phyloP scores from a whole-genome alignment of 768 basidiomycete species.

The Mycena haematopus region DNA sequence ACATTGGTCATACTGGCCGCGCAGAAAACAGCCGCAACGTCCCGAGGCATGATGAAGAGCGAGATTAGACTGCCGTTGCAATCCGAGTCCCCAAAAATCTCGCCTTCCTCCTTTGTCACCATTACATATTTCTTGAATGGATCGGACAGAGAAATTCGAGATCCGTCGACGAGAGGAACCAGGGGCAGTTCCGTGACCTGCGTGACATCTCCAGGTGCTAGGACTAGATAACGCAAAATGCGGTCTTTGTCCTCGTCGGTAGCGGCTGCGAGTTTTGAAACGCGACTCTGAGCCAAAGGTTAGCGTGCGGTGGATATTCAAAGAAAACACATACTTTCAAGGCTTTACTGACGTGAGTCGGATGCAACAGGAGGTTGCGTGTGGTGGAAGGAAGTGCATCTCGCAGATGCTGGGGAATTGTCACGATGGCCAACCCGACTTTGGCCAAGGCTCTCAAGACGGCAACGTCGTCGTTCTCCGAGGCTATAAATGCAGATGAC shows the following conservation, averaged over 20 bases:
- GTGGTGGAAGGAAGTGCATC: background rate
- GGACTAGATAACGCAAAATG: constrained; percentile 29
- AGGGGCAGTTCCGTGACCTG: constrained; percentile 28
- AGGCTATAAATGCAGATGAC: constrained; percentile 23
- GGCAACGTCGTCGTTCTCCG: constrained; percentile 6
- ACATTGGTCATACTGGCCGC: constrained; percentile 13
- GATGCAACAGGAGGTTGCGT: constrained; percentile 1
- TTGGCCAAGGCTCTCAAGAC: constrained; percentile 17
- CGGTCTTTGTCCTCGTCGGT: constrained; percentile 18
- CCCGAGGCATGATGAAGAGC: constrained; percentile 13
- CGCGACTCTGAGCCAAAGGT: constrained; percentile 4
- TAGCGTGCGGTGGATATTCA: background rate
- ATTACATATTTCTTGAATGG: constrained; percentile 6
- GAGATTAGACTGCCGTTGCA: constrained; percentile 22
- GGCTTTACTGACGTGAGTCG: constrained; percentile 2
- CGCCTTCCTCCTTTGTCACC: constrained; percentile 21
- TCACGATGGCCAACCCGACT: constrained; percentile 20
- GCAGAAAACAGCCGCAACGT: constrained; percentile 5
- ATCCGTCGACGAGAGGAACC: constrained; percentile 22
- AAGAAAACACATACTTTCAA: constrained; percentile 19
- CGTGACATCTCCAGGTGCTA: constrained; percentile 8
- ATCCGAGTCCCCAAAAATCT: constrained; percentile 22
- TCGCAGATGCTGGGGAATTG: constrained; percentile 10
- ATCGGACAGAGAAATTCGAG: constrained; percentile 18
- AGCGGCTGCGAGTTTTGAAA: background rate